Conservation (phyloP, 805 yeast genomes). For the Pachysolen tannophilus region DNA sequence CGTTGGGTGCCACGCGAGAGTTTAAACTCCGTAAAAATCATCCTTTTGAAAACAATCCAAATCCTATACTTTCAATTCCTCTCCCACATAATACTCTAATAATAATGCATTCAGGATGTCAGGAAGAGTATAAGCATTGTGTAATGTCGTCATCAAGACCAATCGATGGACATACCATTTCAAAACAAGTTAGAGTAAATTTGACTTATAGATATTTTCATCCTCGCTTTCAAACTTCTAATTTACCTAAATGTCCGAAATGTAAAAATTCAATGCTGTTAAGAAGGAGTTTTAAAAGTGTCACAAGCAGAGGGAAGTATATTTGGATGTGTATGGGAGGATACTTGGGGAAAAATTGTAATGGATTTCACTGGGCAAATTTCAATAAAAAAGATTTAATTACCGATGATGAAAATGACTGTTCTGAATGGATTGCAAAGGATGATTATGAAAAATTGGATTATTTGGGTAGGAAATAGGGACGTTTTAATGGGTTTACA, state of each 20-base stretch:
- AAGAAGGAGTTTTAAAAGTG: conserved; percentile 44
- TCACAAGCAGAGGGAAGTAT: conserved; percentile 43
- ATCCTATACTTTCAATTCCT: conserved; percentile 42
- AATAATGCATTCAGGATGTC: conserved; percentile 74
- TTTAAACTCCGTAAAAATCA: conserved; percentile 47
- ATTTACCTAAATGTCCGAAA: conserved; percentile 35
- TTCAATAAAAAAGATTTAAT: conserved; percentile 26
- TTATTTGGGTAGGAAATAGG: no score
- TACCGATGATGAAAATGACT: conserved; percentile 24
- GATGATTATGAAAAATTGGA: conserved; percentile 24
- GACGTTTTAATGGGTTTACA: no score
- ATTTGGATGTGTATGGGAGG: conserved; percentile 57
- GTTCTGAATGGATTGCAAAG: conserved; percentile 39
- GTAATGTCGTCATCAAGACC: conserved; percentile 37
- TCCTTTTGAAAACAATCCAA: conserved; percentile 14
- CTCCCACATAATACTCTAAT: conserved; percentile 63
- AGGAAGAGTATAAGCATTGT: conserved; percentile 66
- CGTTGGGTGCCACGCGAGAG: conserved; percentile 63
- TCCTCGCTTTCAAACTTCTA: conserved; percentile 22
- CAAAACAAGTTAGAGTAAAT: conserved; percentile 49
- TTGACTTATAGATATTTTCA: conserved; percentile 57
- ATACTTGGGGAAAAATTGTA: conserved; percentile 37
- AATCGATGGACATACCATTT: conserved; percentile 35
- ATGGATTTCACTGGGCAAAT: conserved; percentile 43
- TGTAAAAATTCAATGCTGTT: conserved; percentile 40